These are phyloP conservation scores for Calonectria multiphialidica DNA, from an alignment of 2,329 filamentous ascomycete genomes.

Conservation along the genomic window DNA sequence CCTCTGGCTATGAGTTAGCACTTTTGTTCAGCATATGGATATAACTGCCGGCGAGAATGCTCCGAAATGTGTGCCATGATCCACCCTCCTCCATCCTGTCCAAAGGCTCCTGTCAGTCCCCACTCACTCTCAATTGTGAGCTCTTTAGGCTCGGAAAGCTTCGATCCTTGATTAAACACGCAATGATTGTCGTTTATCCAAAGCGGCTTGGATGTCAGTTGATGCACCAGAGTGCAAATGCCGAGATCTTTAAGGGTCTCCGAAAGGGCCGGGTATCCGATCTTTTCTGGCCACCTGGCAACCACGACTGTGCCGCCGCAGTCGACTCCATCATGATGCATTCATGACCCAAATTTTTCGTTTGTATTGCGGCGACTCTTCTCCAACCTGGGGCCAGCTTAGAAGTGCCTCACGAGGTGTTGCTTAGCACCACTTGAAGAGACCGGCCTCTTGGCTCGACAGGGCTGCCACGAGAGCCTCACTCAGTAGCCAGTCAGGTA, in stretches of 20 bases:
- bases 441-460: neutral
- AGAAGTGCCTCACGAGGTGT: constrained; percentile 22
- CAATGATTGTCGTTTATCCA: neutral
- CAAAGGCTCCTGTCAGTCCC: neutral
- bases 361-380: neutral
- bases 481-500: constrained; percentile 21
- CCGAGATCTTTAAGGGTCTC: constrained; percentile 19
- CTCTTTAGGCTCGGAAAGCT: neutral
- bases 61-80: constrained; percentile 32
- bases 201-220: neutral
- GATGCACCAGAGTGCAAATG: constrained; percentile 6
- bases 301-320: neutral
- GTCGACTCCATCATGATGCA: constrained; percentile 7
- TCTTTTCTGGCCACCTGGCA: neutral
- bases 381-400: neutral
- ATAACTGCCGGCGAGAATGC: constrained; percentile 32
- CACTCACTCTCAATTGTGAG: neutral
- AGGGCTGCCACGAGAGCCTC: constrained; percentile 31
- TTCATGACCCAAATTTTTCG: constrained; percentile 31
- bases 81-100: neutral
- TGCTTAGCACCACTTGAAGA: constrained; percentile 15
- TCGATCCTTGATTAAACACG: neutral
- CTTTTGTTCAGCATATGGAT: constrained; percentile 6
- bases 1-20: constrained; percentile 14
- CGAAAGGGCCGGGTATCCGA: constrained; percentile 3